Evolutionary conservation across 2,329 filamentous ascomycete genomes (phyloP), one percentile per base, ranked within the genome.

Genomic region (Diplodia intermedia): DNA sequence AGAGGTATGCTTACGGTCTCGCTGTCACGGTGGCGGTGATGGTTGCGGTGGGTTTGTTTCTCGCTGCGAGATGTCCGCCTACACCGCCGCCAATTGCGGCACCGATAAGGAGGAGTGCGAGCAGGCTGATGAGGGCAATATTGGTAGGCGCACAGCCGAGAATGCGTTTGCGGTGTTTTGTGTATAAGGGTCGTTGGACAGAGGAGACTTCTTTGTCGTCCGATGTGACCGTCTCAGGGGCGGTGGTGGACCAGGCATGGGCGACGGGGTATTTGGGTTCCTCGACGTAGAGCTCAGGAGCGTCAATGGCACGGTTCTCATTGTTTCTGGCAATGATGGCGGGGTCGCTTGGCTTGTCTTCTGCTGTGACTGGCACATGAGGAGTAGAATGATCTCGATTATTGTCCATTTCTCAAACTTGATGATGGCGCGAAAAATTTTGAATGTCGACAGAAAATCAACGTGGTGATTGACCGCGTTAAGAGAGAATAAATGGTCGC

Each of bases 61-160:
- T 4, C 1, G 56, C 15, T 26, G 56, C 18, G 15, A 33, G 15
- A 49, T 20, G 57, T 8, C 57, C 38, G 1, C 57, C 57, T 11
- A 61, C 57, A 9, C 57, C 57, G 40, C 38, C 23, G 29, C 57
- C 57, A 14, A 61, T 49, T 9, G 57, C 57, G 5, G 38, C 57
- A 23, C 57, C 57, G 43, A 36, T 49, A 8, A 61, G 38, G 40
- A 31, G 9, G 18, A 61, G 11, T 29, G 26, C 4, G 23, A 61
- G 23, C 8, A 61, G 43, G n/a, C 18, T 26, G 23, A 49, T 15
- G 18, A 61, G 23, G 38, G 33, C 29, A 23, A 61, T 33, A 3
- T 18, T 5, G 23, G 8, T 11, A 11, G 57, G 20, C 1, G 38
- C 1, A 23, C n/a, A n/a, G 23, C 57, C 40, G 15, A 40, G 47